Base-by-base conservation (phyloP, 1,284 basidiomycete species). In the Papiliotrema nemorosa region DNA sequence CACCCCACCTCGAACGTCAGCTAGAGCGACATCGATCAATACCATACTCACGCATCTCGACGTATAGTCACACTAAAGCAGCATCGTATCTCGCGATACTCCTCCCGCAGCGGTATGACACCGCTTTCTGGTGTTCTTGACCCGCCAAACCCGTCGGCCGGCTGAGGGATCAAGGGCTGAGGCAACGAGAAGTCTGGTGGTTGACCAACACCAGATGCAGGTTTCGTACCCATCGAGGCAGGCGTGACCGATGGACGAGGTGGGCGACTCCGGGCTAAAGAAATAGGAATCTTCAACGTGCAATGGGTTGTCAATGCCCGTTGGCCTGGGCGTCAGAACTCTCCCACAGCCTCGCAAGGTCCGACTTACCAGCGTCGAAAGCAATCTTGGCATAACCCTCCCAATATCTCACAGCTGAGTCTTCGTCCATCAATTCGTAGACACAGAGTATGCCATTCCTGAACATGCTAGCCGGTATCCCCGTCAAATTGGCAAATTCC, bases 361-460 rank as follows among this genome's bases (percentile, higher is more conserved):
- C 69, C 87, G 84, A 62, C 69, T 78, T 72, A 55, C 78, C 77
- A 5, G 78, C 75, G 61, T 97, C 91, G 62, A 97, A 96, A 0
- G 90, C 92, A 53, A 96, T 89, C 59, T 91, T 87, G 48, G 90
- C 90, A 61, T 94, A 96, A 84, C 67, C 79, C 49, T 62, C 88
- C 90, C 87, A 97, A 69, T 96, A 98, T 71, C 97, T 93, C 22
- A 97, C 92, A 2, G 92, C 91, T 5, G 86, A 88, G 70, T 97
- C 93, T 71, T 94, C 89, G 2, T 89, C 87, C 90, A 94, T 93
- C 48, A 97, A 81, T 72, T 98, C 94, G 75, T 97, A 97, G 49
- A 99, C 97, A 64, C 92, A 96, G 40, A 97, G 74, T 44, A 90
- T 84, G 1, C 94, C 94, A 78, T 54, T 59, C 41, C 67, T 57